Evolutionary conservation across 2,329 filamentous ascomycete species (phyloP).

Genomic region (Zasmidium citrigriseum): DNA sequence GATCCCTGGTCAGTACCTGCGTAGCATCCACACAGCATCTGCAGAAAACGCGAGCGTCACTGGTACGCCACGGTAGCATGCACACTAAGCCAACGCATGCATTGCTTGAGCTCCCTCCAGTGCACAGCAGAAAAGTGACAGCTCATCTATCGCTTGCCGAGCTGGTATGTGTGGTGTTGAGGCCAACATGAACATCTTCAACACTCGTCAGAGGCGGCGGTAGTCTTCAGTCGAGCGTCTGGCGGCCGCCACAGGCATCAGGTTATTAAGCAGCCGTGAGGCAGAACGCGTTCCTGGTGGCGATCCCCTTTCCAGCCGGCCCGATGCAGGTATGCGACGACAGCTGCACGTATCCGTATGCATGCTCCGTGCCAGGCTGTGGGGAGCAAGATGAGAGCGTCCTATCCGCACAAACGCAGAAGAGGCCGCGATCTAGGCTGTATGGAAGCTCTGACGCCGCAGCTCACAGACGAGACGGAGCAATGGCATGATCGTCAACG

Average conservation of each 20-base stretch:
- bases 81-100: constrained; percentile 14
- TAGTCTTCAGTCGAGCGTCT: neutral
- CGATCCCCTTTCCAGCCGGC: constrained; percentile 20
- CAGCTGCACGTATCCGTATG: neutral
- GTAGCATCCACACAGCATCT: neutral
- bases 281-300: constrained; percentile 18
- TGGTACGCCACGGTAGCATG: constrained; percentile 25
- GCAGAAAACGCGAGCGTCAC: neutral
- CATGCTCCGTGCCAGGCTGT: neutral
- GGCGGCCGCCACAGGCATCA: too few species aligned
- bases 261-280: constrained; percentile 5
- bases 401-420: neutral
- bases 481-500: neutral
- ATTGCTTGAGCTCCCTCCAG: constrained; percentile 15
- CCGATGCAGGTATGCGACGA: constrained; percentile 16
- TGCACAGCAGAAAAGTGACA: constrained; percentile 23
- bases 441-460: neutral
- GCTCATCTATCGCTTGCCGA: constrained; percentile 20
- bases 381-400: neutral
- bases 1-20: neutral
- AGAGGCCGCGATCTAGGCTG: neutral
- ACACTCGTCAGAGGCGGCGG: too few species aligned
- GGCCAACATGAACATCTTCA: too few species aligned
- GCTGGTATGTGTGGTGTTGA: too few species aligned
- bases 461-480: neutral